Base-by-base conservation (phyloP, 1,284 basidiomycete species). In the Microbotryomycetes sp. region DNA sequence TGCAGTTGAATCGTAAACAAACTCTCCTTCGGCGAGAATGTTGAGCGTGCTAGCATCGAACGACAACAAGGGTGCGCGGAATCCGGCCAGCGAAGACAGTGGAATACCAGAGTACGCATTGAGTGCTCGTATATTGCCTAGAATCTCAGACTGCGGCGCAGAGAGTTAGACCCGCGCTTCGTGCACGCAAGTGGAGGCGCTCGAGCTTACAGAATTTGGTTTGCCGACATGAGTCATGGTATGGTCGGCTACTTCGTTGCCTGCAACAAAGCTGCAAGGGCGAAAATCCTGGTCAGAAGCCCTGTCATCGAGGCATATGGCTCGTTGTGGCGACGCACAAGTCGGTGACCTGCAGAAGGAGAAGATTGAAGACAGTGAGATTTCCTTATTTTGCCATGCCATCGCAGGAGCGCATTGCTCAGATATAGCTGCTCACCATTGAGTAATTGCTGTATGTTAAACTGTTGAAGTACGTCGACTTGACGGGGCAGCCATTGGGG, bases 241-340 rank as follows among this genome's bases (percentile, higher is more conserved):
- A 72, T 55, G 70, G 76, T 89, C 88, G n/a, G 85, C 87, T 65
- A 91, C 87, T 73, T 91, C 88, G 74, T 90, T 89, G 42, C 88
- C 88, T 6, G 84, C 85, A 49, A 89, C 86, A 74, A 79, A 65
- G 36, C 36, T 42, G 36, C 12, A 19, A n/a, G n/a, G n/a, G n/a
- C n/a, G n/a, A n/a, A n/a, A n/a, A n/a, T 52, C 29, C 19, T 12
- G 29, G 49, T 28, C 7, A 51, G 32, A 12, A 22, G 25, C 4
- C 48, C n/a, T 6, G 23, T 22, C 26, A 15, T 2, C 52, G 31
- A 55, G 31, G 31, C 12, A 16, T 16, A n/a, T 26, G 29, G 12
- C 16, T 23, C 14, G 52, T 54, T 22, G 45, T 19, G 23, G 16
- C 31, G 26, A 36, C 58, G 42, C 36, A 89, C 84, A 85, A 89